Evolutionary conservation across 1,284 basidiomycete genomes (phyloP), one percentile per base, ranked within the genome.

Genomic region (Malassezia nana): DNA sequence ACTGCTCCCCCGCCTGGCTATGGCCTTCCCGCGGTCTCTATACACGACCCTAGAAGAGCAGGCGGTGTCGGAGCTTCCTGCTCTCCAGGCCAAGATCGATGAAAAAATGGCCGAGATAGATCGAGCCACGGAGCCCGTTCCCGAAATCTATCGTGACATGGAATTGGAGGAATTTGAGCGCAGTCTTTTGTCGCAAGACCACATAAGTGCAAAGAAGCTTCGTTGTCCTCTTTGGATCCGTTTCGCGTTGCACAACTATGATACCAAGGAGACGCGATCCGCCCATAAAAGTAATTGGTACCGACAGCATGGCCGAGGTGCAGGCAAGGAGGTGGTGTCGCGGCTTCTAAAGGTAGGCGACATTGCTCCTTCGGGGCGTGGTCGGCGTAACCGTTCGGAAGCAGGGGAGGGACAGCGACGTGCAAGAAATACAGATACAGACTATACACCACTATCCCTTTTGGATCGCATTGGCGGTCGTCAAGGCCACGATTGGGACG

Each of bases 111-210:
- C 30, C 12, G 28, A 38, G 3, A 30, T 51, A 15, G 41, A 57
- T 3, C 18, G 40, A 10, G 58, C 59, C 1, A 45, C 57, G 2
- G 47, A 68, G 10, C 65, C 66, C 0, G 64, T 63, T 1, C 69
- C 71, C 1, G 67, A 66, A 22, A 72, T 71, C 50, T 72, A 74
- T 47, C 55, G 63, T 13, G 71, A 72, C 42, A 58, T 73, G 65
- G 66, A 69, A 33, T 50, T 56, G n/a, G 63, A 57, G 13, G 69
- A 74, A n/a, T 10, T 46, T 10, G 49, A 60, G 28, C 26, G 30
- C 16, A 30, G 41, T 18, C 29, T 43, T 13, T 26, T 51, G 10
- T 43, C 52, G 6, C 54, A 35, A 20, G 57, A 59, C 38, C 50
- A 59, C 13, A 46, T 46, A 7, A 60, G 51, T 18, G 45, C 64